Conservation (phyloP, 805 yeast genomes). For the Sugiyamaella smithiae region DNA sequence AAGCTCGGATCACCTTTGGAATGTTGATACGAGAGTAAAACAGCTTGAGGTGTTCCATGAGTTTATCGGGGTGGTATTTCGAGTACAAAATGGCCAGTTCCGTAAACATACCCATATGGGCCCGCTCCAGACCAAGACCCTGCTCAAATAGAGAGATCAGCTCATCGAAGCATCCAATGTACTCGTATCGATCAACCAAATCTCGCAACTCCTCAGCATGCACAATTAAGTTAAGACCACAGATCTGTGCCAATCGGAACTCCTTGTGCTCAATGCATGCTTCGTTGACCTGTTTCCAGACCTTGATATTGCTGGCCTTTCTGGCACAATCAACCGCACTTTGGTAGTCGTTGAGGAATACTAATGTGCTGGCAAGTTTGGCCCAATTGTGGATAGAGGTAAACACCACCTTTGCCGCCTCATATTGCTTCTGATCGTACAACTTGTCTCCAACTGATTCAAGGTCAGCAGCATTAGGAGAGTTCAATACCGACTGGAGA, state of each 20-base stretch:
- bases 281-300: constrained; percentile 96
- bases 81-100: constrained; percentile 89
- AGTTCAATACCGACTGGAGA: constrained; percentile 77
- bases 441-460: constrained; percentile 90
- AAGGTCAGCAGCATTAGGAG: constrained; percentile 89
- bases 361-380: constrained; percentile 94
- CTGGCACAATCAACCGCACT: constrained; percentile 98
- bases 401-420: constrained; percentile 88
- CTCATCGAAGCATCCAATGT: constrained; percentile 88
- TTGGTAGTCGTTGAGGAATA: constrained; percentile 87
- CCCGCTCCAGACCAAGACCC: constrained; percentile 94
- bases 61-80: constrained; percentile 83
- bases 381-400: constrained; percentile 89
- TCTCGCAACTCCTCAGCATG: constrained; percentile 97
- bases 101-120: constrained; percentile 99
- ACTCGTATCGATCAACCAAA: constrained; percentile 81
- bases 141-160: constrained; percentile 90
- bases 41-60: constrained; percentile 93
- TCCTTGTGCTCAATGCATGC: constrained; percentile 95
- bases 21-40: constrained; percentile 98
- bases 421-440: constrained; percentile 74
- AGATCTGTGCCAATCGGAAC: constrained; percentile 95
- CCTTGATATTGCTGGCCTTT: constrained; percentile 88
- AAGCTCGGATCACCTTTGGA: constrained; percentile 93
- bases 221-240: constrained; percentile 94